phyloP scores from a whole-genome alignment of 164 flowering plant genomes.

The Vitis riparia region DNA sequence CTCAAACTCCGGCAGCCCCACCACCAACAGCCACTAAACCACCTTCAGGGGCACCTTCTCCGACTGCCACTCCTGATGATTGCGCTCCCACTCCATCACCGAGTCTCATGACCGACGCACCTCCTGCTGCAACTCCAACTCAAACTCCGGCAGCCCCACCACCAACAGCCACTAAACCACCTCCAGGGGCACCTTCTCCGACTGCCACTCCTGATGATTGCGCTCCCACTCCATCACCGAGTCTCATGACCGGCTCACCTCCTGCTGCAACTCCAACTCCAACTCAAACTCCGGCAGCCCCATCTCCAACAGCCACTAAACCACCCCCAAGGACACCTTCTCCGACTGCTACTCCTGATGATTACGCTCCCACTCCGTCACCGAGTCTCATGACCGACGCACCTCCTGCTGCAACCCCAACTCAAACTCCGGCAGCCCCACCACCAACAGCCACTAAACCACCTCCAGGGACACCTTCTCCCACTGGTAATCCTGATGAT shows the following conservation, averaged over 20 bases:
- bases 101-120: too few relatives aligned
- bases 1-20: not conserved
- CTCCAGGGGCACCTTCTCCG: not conserved
- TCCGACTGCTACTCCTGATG: not conserved
- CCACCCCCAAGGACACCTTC: too few relatives aligned
- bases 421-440: slow-evolving; percentile 7
- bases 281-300: too few relatives aligned
- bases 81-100: too few relatives aligned
- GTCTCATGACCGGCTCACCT: too few relatives aligned
- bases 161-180: not conserved
- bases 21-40: not conserved
- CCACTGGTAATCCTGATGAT: not conserved
- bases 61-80: slow-evolving; percentile 2
- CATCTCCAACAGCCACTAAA: not conserved
- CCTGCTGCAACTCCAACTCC: too few relatives aligned
- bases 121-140: too few relatives aligned
- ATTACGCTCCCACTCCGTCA: too few relatives aligned
- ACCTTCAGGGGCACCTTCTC: not conserved
- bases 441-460: not conserved
- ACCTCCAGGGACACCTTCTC: too few relatives aligned
- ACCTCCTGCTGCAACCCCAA: not conserved
- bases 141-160: not conserved
- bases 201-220: slow-evolving; percentile 1
- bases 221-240: too few relatives aligned
- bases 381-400: too few relatives aligned